These are phyloP conservation scores for Neopestalotiopsis sp. DNA, from an alignment of 2,329 filamentous ascomycete genomes.

Conservation along the genomic window DNA sequence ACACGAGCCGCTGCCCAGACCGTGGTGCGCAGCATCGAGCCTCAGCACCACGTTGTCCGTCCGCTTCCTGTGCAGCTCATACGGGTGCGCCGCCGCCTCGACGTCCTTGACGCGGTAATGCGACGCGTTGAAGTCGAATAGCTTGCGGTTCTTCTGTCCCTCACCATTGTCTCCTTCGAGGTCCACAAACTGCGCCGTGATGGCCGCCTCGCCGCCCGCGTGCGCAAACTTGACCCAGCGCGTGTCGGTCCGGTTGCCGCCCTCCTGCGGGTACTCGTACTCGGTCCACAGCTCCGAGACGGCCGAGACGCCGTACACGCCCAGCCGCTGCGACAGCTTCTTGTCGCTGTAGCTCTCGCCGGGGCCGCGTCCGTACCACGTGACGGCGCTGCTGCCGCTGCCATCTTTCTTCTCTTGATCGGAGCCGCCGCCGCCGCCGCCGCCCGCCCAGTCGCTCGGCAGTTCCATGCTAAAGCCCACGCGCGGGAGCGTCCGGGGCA, in stretches of 20 bases:
- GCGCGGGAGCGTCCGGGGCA: conserved; percentile 64
- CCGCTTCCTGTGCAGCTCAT: conserved; percentile 60
- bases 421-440: background rate
- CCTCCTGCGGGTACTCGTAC: conserved; percentile 74
- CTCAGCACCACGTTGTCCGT: conserved; percentile 60
- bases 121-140: conserved; percentile 61
- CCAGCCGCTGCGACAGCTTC: conserved; percentile 64
- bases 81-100: conserved; percentile 65
- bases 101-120: conserved; percentile 58
- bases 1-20: conserved; percentile 66
- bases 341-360: conserved; percentile 73
- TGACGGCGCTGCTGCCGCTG: conserved; percentile 28
- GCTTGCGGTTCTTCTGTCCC: conserved; percentile 38
- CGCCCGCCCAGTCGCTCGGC: conserved; percentile 26
- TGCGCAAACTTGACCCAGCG: conserved; percentile 57
- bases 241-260: conserved; percentile 67
- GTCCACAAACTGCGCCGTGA: conserved; percentile 34
- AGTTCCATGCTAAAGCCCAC: conserved; percentile 61
- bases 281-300: conserved; percentile 61
- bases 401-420: background rate
- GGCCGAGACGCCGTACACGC: conserved; percentile 45
- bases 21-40: conserved; percentile 66
- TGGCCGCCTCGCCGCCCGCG: conserved; percentile 25
- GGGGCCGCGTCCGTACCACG: conserved; percentile 71
- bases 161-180: conserved; percentile 17